Evolutionary conservation across 352 stramenopile genomes (phyloP), one percentile per base, ranked within the genome.

Genomic region (Pythium utonaiense): DNA sequence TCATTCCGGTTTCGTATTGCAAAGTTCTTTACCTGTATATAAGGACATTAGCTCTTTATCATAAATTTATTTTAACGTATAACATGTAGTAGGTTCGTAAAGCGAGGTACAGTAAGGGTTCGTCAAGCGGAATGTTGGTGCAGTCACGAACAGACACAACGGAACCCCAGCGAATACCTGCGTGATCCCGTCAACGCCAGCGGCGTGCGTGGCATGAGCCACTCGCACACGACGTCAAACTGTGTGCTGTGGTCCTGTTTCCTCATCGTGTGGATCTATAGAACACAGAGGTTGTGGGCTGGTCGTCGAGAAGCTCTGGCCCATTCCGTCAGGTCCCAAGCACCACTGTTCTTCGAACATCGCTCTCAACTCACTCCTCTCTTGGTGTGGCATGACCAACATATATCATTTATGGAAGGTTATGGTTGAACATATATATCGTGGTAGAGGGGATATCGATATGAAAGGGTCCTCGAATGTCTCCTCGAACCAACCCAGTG

Each of bases 401-500:
- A 28, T 49, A 49, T 49, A 49, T 49, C 41, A 21, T 17, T 30
- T 49, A 10, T 24, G 17, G 17, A 9, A 49, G 41, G 41, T 49
- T 49, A 13, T 28, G 4, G 36, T 44, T 17, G 12, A 49, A 49
- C 19, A 49, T 49, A 49, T 49, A 42, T 3, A 17, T 44, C 36
- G 16, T 19, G 0, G 22, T 44, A 13, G 30, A 28, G 7, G n/a
- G 41, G 41, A 14, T 49, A 49, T 49, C 4, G 5, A 17, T 30
- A 30, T 49, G 30, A 5, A 30, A 2, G 16, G 41, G 41, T 28
- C 3, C 30, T 3, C 22, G 19, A 27, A 49, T 49, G 41, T 28
- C 41, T 49, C 41, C 41, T 49, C 41, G 41, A 49, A 49, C 41
- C 41, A 49, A 49, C 41, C 41, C 41, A 49, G 41, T 49, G 9